phyloP scores from a whole-genome alignment of 2,329 filamentous ascomycete genomes.

The Cadophora sp. region DNA sequence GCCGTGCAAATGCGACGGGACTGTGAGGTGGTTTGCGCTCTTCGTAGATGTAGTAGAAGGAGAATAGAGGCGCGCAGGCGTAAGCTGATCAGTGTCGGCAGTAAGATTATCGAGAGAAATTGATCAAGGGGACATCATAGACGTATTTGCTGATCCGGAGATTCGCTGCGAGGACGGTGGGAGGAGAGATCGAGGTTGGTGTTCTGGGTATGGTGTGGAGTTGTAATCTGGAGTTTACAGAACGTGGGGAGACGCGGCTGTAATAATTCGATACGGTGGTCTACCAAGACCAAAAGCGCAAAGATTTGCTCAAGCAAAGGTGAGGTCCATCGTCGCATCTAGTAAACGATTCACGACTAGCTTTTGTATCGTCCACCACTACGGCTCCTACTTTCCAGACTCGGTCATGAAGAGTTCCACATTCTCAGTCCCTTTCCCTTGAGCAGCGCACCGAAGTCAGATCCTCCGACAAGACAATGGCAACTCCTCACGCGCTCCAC shows the following conservation, averaged over 20 bases:
- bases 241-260: slow-evolving; percentile 21
- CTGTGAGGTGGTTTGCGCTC: not conserved
- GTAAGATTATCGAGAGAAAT: not conserved
- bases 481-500: slow-evolving; percentile 60
- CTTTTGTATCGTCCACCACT: not conserved
- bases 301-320: not conserved
- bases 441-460: slow-evolving; percentile 28
- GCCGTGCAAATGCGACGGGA: not conserved
- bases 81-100: not conserved
- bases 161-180: not conserved
- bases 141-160: not conserved
- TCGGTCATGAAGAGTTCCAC: slow-evolving; percentile 36
- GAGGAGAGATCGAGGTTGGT: not conserved
- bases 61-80: not conserved
- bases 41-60: not conserved
- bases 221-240: not conserved
- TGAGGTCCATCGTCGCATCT: not conserved
- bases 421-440: slow-evolving; percentile 31
- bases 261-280: slow-evolving; percentile 27
- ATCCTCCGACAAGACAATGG: slow-evolving; percentile 33
- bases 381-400: slow-evolving; percentile 20
- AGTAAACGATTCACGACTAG: not conserved
- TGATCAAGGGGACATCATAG: not conserved
- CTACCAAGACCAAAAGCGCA: slow-evolving; percentile 17
- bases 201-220: not conserved